Percentiles rank a stretch among this genome's conserved stretches.
phyloP scores from a whole-genome alignment of 176 grass and related monocot genomes.

The Triticum timopheevii region DNA sequence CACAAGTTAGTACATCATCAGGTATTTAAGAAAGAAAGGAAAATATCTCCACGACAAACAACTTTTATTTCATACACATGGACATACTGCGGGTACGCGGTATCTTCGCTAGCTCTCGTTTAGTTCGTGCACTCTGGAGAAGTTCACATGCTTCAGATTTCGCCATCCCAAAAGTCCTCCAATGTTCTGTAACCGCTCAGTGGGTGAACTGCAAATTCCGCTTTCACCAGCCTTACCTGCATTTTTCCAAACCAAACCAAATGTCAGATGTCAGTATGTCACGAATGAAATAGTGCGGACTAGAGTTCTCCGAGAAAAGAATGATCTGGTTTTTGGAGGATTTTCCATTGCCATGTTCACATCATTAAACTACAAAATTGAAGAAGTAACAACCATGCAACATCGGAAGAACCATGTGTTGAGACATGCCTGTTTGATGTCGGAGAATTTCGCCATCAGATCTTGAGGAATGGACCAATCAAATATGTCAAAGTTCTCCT shows the following conservation, averaged over 20 bases:
- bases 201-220: slow-evolving; percentile 15
- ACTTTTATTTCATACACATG: not conserved
- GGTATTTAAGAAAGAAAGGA: not conserved
- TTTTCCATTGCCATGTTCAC: not conserved
- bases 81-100: no score
- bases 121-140: not conserved
- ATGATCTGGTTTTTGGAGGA: not conserved
- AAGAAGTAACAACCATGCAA: not conserved
- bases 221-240: slow-evolving; percentile 37
- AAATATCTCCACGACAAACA: not conserved
- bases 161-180: slow-evolving; percentile 62
- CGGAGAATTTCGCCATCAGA: slow-evolving; percentile 40
- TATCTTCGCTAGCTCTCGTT: not conserved
- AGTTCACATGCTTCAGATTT: slow-evolving; percentile 34
- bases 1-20: not conserved
- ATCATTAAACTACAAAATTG: not conserved
- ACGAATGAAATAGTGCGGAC: no score
- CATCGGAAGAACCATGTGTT: not conserved
- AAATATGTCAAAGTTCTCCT: slow-evolving; percentile 49
- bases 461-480: slow-evolving; percentile 51
- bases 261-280: not conserved
- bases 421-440: slow-evolving; percentile 38
- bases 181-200: slow-evolving; percentile 38
- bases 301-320: not conserved
- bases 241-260: not conserved